A percentile compares a stretch with the other conserved stretches of the same genome.
Evolutionary conservation across 225 moss, liverwort and hornwort genomes (phyloP).

Genomic region (Neckera pumila): DNA sequence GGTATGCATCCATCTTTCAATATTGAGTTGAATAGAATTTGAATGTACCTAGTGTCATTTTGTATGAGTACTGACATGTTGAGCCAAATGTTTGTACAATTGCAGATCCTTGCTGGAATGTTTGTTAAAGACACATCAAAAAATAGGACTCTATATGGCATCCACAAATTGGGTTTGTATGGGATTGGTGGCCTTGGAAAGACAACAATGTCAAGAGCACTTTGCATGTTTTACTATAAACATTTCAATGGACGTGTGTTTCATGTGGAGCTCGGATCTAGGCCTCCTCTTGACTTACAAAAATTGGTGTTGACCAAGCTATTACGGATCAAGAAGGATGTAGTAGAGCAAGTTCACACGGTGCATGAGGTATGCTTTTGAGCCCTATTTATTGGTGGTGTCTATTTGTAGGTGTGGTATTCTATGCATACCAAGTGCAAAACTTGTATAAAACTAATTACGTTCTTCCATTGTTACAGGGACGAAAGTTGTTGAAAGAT

Average conservation of each 20-base stretch:
- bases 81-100: neutral
- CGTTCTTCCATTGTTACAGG: neutral
- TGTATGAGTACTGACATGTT: neutral
- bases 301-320: neutral
- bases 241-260: neutral
- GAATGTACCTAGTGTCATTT: too few species aligned
- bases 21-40: too few species aligned
- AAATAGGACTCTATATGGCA: neutral
- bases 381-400: neutral
- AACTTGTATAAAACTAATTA: neutral
- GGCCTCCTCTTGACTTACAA: neutral
- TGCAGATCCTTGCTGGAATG: neutral
- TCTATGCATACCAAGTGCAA: neutral
- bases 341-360: neutral
- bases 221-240: neutral
- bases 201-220: neutral
- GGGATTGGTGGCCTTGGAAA: neutral
- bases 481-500: neutral
- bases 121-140: neutral
- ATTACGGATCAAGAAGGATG: neutral
- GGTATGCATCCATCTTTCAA: neutral
- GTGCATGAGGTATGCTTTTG: neutral
- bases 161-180: neutral
- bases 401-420: neutral
- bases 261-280: neutral